Evolutionary conservation across 441 rosid species (phyloP).

Genomic region (Flueggea neowawraea): DNA sequence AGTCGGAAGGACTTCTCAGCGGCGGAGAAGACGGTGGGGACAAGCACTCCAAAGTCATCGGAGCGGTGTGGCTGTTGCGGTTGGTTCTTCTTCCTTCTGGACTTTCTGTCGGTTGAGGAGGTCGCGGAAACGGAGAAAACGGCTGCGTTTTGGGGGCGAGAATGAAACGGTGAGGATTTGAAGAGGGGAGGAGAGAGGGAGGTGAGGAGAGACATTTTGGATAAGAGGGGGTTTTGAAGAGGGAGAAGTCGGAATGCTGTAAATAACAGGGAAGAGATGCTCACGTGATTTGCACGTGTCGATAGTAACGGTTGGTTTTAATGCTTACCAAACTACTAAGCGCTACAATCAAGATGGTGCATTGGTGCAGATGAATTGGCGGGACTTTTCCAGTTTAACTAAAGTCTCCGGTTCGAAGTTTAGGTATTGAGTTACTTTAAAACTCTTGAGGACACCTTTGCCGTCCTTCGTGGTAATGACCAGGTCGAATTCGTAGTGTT

Average conservation of each 20-base stretch:
- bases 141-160: slow-evolving; percentile 11
- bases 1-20: slow-evolving; percentile 83
- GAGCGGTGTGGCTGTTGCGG: slow-evolving; percentile 13
- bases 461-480: too few relatives aligned
- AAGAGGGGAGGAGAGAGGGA: slow-evolving; percentile 23
- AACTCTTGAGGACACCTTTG: too few relatives aligned
- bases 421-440: too few relatives aligned
- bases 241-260: not conserved
- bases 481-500: too few relatives aligned
- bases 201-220: slow-evolving; percentile 50
- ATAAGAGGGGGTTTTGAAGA: slow-evolving; percentile 29
- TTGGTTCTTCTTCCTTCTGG: slow-evolving; percentile 42
- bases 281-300: slow-evolving; percentile 16
- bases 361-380: too few relatives aligned
- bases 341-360: too few relatives aligned
- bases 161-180: slow-evolving; percentile 23
- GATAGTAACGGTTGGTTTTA: too few relatives aligned
- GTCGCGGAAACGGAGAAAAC: slow-evolving; percentile 26
- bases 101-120: slow-evolving; percentile 44
- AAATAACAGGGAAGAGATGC: slow-evolving; percentile 4
- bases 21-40: slow-evolving; percentile 45
- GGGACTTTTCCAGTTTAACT: too few relatives aligned
- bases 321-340: too few relatives aligned
- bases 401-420: too few relatives aligned
- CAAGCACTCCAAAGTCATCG: slow-evolving; percentile 14